Evolutionary conservation across 371 early-diverging fungal species (phyloP), one percentile per base, ranked within the genome.

Genomic region (Mortierella sp.): DNA sequence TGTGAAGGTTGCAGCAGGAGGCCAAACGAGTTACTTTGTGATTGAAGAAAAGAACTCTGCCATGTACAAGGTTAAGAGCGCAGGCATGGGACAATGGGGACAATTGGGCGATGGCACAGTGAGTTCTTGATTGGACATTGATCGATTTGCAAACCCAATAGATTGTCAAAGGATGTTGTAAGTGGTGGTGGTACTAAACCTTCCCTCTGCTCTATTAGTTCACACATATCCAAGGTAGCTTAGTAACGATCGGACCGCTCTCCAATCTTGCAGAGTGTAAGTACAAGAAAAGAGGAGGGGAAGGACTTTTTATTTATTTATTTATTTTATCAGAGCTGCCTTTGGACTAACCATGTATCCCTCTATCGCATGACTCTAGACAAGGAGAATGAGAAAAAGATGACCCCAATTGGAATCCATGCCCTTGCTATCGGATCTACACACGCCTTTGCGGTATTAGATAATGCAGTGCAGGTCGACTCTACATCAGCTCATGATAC

Each of bases 81-180:
- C 81, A 19, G 83, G 83, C 53, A 81, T 83, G 83, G 83, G 83
- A 14, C 83, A 83, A 46, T 83, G 79, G 69, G 83, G 83, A 19
- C 83, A 83, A 52, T 28, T 83, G 14, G 83, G 83, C 48, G 74
- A 83, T 25, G 81, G 77, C 23, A 66, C 69, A 16, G 77, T 77
- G 68, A 72, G 70, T 64, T 21, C 4, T 9, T 37, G 37, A 37
- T 37, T 37, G 37, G 9, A 37, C 9, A 9, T 9, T 37, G 37
- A 37, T 37, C 37, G 37, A 37, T 37, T 37, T 9, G 9, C 9
- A 37, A 37, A 37, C 37, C 5, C 37, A 37, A 37, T 37, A 37
- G 37, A 37, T 3, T 37, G 37, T 3, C 9, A 37, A 9, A 5
- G 9, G 37, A 37, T 9, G 37, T 37, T 3, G 37, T 37, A 3